Evolutionary conservation across 768 basidiomycete species (phyloP).

Genomic region (Cystofilobasidium bisporidii): DNA sequence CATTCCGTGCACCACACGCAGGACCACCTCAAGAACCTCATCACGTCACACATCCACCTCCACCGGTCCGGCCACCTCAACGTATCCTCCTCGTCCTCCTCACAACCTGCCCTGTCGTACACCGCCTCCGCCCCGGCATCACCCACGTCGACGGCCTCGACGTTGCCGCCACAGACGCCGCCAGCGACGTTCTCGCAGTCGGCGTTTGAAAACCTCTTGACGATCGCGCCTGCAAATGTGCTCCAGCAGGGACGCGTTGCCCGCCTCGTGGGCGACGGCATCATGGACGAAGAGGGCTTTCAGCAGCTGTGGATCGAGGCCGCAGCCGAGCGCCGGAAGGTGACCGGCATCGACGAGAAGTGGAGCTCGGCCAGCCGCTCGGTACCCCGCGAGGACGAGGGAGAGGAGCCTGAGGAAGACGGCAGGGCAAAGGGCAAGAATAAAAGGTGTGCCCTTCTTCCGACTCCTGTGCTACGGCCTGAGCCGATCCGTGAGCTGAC

Average conservation of each 20-base stretch:
- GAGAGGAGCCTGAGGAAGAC: constrained; percentile 2
- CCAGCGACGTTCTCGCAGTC: constrained; percentile 19
- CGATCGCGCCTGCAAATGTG: constrained; percentile 2
- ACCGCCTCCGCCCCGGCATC: constrained; percentile 11
- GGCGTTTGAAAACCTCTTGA: constrained; percentile 13
- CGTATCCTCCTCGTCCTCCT: not conserved
- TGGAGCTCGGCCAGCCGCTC: not conserved
- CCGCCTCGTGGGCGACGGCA: constrained; percentile 2
- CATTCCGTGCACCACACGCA: not conserved
- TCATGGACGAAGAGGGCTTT: constrained; percentile 18
- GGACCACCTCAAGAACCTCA: constrained; percentile 23
- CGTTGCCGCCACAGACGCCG: constrained; percentile 7
- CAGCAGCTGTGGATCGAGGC: constrained; percentile 21
- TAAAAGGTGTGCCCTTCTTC: constrained; percentile 4
- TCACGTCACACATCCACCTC: constrained; percentile 24
- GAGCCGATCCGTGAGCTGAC: too few species aligned
- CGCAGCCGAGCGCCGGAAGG: constrained; percentile 3
- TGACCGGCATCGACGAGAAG: not conserved
- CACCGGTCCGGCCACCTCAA: constrained; percentile 21
- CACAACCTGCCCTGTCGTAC: not conserved
- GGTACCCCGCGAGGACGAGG: not conserved
- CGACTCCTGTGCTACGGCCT: not conserved
- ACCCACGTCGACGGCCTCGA: constrained; percentile 15
- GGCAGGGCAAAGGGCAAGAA: constrained; percentile 8
- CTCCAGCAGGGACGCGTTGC: not conserved